Conservation (phyloP, 306 rosid species). For the Castanea sativa region DNA sequence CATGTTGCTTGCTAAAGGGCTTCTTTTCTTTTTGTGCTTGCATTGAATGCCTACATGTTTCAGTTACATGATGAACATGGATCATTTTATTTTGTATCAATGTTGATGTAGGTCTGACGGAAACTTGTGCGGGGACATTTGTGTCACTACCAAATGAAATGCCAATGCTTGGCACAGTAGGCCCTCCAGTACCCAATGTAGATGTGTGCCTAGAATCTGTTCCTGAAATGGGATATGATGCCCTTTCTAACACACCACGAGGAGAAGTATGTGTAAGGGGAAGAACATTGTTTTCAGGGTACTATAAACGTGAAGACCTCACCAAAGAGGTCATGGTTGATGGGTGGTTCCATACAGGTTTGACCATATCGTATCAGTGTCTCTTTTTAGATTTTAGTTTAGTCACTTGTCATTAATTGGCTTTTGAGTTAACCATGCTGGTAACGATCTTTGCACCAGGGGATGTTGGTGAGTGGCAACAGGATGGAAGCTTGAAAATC, state of each 20-base stretch:
- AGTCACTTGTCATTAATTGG: conserved; percentile 5
- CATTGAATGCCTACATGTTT: not conserved
- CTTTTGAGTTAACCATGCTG: conserved; percentile 9
- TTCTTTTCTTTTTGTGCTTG: not conserved
- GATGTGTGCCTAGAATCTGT: conserved; percentile 90
- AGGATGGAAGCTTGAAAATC: conserved; percentile 92
- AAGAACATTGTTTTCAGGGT: conserved; percentile 80
- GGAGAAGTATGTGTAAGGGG: conserved; percentile 92
- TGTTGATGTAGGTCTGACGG: conserved; percentile 74
- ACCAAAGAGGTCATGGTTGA: conserved; percentile 76
- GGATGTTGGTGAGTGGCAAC: conserved; percentile 97
- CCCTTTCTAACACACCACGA: conserved; percentile 66
- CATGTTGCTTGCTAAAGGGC: not conserved
- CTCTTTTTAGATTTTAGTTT: conserved; percentile 20
- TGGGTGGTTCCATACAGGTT: conserved; percentile 99
- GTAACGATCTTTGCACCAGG: conserved; percentile 50
- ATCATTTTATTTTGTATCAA: conserved; percentile 20
- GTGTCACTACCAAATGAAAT: conserved; percentile 82
- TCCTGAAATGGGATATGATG: conserved; percentile 95
- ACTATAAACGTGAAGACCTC: conserved; percentile 90
- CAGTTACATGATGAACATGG: conserved; percentile 13
- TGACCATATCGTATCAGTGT: conserved; percentile 2
- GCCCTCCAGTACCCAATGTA: conserved; percentile 97
- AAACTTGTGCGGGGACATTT: conserved; percentile 95
- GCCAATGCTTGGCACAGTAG: conserved; percentile 88